These are phyloP conservation scores for Solanum piurae DNA, from an alignment of 257 asterid species.

Conservation along the genomic window DNA sequence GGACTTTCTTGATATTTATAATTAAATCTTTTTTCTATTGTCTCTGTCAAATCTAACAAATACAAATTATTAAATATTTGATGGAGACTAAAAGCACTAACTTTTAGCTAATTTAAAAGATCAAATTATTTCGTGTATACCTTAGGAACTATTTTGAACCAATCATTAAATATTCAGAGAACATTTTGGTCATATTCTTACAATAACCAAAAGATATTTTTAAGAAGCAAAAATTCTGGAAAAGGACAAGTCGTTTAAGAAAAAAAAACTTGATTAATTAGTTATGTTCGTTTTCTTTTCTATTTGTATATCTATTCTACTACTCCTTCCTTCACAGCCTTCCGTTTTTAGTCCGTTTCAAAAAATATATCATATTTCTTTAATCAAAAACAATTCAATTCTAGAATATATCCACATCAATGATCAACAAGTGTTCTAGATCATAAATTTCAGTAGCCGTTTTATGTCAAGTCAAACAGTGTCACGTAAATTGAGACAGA, in stretches of 20 bases:
- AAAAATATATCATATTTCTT: too few relatives aligned
- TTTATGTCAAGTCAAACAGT: background rate
- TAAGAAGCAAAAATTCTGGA: constrained; percentile 6
- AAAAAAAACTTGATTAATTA: background rate
- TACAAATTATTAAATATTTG: background rate
- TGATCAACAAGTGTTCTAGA: background rate
- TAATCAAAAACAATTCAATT: too few relatives aligned
- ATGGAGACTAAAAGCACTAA: background rate
- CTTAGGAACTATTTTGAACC: background rate
- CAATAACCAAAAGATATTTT: background rate
- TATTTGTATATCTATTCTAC: background rate
- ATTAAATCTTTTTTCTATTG: background rate
- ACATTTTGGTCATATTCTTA: background rate
- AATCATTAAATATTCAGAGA: background rate
- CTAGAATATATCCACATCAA: background rate
- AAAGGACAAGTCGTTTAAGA: constrained; percentile 16
- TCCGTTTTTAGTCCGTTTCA: background rate
- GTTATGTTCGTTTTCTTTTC: background rate
- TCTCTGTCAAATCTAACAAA: background rate
- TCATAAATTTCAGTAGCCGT: background rate
- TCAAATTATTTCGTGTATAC: background rate
- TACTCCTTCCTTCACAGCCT: background rate
- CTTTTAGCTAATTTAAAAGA: background rate
- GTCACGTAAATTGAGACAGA: background rate
- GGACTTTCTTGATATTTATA: background rate